A percentile compares a stretch with the other conserved stretches of the same genome.
phyloP scores from a whole-genome alignment of 129 eudicot species.

The sunflower (Helianthus annuus) region DNA sequence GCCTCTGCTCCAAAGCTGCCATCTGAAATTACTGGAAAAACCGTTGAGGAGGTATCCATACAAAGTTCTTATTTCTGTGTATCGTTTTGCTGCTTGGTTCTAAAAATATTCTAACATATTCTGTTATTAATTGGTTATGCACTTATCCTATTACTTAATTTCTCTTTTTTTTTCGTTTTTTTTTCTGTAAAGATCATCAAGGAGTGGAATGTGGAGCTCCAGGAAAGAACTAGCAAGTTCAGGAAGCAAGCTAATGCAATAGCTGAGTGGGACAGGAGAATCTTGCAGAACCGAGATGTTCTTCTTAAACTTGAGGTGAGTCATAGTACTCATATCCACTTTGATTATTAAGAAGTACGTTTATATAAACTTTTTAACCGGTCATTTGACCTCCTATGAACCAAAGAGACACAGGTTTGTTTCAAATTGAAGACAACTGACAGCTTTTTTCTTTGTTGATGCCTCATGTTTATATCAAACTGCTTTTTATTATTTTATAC shows the following conservation, averaged over 20 bases:
- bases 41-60: conserved; percentile 85
- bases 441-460: conserved; percentile 1
- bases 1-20: conserved; percentile 77
- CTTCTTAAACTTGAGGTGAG: conserved; percentile 92
- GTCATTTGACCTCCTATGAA: conserved; percentile 18
- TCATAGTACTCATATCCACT: not conserved
- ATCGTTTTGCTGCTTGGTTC: conserved; percentile 6
- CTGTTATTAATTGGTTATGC: not conserved
- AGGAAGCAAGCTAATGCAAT: conserved; percentile 92
- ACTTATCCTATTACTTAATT: not conserved
- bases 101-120: not conserved
- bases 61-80: not conserved
- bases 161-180: conserved; percentile 5
- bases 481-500: conserved; percentile 15
- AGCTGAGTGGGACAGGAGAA: conserved; percentile 97
- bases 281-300: conserved; percentile 87
- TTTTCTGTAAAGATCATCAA: conserved; percentile 64
- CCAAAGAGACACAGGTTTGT: conserved; percentile 5
- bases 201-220: conserved; percentile 97
- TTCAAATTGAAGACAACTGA: not conserved
- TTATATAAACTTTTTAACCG: not conserved
- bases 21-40: conserved; percentile 92
- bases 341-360: conserved; percentile 2
- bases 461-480: conserved; percentile 22
- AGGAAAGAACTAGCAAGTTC: conserved; percentile 85